These are phyloP conservation scores for Cenchrus fungigraminus DNA, from an alignment of 176 grass and related monocot genomes.

Conservation along the genomic window DNA sequence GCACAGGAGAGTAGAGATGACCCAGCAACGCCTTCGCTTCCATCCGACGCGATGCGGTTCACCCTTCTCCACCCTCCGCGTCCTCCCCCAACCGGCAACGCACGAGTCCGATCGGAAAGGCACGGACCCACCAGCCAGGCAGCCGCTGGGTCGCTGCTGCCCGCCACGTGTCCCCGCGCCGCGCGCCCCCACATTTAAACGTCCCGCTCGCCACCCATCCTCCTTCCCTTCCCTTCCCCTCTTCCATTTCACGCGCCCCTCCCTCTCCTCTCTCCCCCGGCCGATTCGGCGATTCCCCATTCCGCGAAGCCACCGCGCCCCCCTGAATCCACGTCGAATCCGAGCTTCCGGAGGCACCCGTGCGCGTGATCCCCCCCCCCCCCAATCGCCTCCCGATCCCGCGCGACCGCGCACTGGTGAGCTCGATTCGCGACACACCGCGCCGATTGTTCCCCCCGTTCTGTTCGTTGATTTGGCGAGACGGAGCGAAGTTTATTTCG, in stretches of 20 bases:
- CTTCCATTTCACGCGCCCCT: constrained; percentile 23
- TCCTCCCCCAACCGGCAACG: too few species aligned
- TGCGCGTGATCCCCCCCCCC: background rate
- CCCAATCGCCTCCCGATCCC: background rate
- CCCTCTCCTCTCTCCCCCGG: background rate
- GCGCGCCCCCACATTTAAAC: constrained; percentile 34
- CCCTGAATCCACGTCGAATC: constrained; percentile 17
- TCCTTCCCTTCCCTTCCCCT: background rate
- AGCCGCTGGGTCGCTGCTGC: background rate
- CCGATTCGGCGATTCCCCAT: constrained; percentile 41
- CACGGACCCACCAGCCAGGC: background rate
- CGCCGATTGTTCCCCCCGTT: background rate
- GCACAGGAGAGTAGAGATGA: background rate
- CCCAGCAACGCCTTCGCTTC: constrained; percentile 14
- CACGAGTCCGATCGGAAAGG: background rate
- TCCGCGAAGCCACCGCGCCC: constrained; percentile 8
- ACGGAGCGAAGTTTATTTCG: background rate
- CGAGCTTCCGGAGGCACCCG: background rate
- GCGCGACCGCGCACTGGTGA: constrained; percentile 9
- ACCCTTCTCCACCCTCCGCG: too few species aligned
- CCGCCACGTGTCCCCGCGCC: constrained; percentile 27
- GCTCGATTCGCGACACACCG: background rate
- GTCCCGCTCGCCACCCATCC: constrained; percentile 42
- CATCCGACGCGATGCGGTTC: background rate
- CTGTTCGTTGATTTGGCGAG: background rate